These are phyloP conservation scores for Diutina pseudorugosa DNA, from an alignment of 1,139 yeast genomes.

Conservation along the genomic window DNA sequence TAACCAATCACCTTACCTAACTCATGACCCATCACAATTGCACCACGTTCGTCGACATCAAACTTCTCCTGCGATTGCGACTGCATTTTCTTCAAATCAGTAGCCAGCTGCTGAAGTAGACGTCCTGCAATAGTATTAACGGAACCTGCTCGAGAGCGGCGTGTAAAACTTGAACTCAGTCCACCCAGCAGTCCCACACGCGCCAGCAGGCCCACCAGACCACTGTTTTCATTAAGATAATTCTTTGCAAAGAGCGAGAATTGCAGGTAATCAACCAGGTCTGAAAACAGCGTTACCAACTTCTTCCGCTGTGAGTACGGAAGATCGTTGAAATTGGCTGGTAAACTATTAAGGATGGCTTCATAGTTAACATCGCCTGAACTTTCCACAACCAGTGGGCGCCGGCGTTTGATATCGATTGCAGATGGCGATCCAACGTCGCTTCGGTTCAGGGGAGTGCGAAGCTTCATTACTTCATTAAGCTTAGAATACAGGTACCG, in stretches of 20 bases:
- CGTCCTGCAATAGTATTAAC: slow-evolving; percentile 32
- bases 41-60: slow-evolving; percentile 50
- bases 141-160: slow-evolving; percentile 18
- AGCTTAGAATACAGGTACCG: slow-evolving; percentile 16
- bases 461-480: slow-evolving; percentile 17
- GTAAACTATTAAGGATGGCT: slow-evolving; percentile 31
- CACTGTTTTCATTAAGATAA: slow-evolving; percentile 11
- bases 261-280: slow-evolving; percentile 39
- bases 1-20: slow-evolving; percentile 74
- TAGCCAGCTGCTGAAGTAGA: slow-evolving; percentile 27
- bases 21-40: slow-evolving; percentile 43
- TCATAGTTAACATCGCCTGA: slow-evolving; percentile 26
- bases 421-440: not conserved
- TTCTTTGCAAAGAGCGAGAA: slow-evolving; percentile 32
- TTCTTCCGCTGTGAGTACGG: slow-evolving; percentile 63
- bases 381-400: slow-evolving; percentile 8
- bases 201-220: slow-evolving; percentile 6
- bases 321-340: slow-evolving; percentile 47
- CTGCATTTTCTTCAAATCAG: slow-evolving; percentile 21
- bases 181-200: slow-evolving; percentile 11
- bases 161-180: slow-evolving; percentile 16
- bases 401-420: not conserved
- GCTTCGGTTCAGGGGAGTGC: slow-evolving; percentile 9
- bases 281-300: slow-evolving; percentile 42
- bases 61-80: slow-evolving; percentile 10